Base-by-base conservation (phyloP, 371 early-diverging fungal genomes). In the Rhizopus delemar region DNA sequence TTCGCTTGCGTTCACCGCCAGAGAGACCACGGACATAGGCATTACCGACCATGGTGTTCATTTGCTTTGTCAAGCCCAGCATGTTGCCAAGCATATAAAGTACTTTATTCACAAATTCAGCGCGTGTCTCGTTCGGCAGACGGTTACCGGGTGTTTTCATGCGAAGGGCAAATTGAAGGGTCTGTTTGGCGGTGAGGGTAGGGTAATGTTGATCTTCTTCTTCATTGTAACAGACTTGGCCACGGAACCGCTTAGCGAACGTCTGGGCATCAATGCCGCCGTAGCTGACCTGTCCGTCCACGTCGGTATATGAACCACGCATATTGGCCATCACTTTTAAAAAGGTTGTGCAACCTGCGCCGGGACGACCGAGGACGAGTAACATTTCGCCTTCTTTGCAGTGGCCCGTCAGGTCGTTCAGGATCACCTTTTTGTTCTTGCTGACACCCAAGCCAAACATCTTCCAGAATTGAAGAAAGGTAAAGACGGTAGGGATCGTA, bases 1-100 rank as follows among this genome's bases (percentile, higher is more conserved):
- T 75, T 64, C 97, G 87, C 84, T 95, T 94, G 60, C 90, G 82
- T 77, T 88, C 94, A 56, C 95, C 96, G 63, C 89, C 96, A 8
- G 88, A 88, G 15, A 93, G 71, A 60, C 94, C 94, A 53, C 92
- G 89, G 32, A 90, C 74, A 50, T 84, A 85, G 2, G 88, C 91
- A 67, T 93, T 88, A 22, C 96, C 96, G 8, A 95, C 91, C 53
- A 88, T 76, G 5, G 92, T 89, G 67, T 93, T 74, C 55, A 86
- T 81, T 65, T 88, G 88, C 61, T 88, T 85, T 32, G 84, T 84
- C 29, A 92, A 72, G 29, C 91, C 89, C 29, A 90, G 79, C 81
- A 89, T 85, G 62, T 82, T 77, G 39, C 88, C 84, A 16, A 87
- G 77, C 60, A 81, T 69, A 49, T 81, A 78, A 3, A 83, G 28